Percentiles rank a stretch among this genome's conserved stretches.
phyloP scores from a whole-genome alignment of 2,329 filamentous ascomycete species.

The Ilyonectria sp. region DNA sequence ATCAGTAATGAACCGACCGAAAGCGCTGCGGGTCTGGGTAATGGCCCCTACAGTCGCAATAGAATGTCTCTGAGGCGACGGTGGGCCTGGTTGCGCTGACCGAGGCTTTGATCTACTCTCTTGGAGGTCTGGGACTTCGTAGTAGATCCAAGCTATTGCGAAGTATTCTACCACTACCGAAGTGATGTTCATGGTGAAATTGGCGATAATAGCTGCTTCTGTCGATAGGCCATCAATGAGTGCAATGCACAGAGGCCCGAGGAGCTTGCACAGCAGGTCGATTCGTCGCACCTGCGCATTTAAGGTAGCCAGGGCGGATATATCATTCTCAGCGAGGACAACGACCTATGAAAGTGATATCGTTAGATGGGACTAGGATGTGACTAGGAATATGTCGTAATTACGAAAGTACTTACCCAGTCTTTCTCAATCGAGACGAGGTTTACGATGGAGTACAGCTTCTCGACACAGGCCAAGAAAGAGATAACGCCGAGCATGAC shows the following conservation, averaged over 20 bases:
- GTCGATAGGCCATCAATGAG: slow-evolving; percentile 64
- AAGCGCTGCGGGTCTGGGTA: background rate
- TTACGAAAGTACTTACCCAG: slow-evolving; percentile 63
- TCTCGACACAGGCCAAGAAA: slow-evolving; percentile 76
- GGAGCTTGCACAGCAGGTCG: slow-evolving; percentile 71
- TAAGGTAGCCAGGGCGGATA: slow-evolving; percentile 48
- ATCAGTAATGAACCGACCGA: slow-evolving; percentile 10
- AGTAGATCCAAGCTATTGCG: slow-evolving; percentile 56
- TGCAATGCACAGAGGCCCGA: slow-evolving; percentile 68
- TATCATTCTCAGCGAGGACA: slow-evolving; percentile 34
- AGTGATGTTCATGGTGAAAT: slow-evolving; percentile 62
- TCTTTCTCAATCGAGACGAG: slow-evolving; percentile 78
- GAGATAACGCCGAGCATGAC: slow-evolving; percentile 54
- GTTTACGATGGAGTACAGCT: slow-evolving; percentile 74
- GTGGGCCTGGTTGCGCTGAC: background rate
- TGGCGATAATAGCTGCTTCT: slow-evolving; percentile 60
- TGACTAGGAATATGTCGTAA: too few relatives aligned
- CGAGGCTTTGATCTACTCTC: slow-evolving; percentile 19
- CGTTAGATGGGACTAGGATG: background rate
- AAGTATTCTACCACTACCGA: slow-evolving; percentile 67
- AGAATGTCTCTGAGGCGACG: background rate
- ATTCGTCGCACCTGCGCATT: slow-evolving; percentile 73
- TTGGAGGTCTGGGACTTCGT: slow-evolving; percentile 37
- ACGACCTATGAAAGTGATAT: slow-evolving; percentile 32
- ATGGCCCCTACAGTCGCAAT: background rate